Base-by-base conservation (phyloP, 768 basidiomycete genomes). In the Termitomyces sp. region DNA sequence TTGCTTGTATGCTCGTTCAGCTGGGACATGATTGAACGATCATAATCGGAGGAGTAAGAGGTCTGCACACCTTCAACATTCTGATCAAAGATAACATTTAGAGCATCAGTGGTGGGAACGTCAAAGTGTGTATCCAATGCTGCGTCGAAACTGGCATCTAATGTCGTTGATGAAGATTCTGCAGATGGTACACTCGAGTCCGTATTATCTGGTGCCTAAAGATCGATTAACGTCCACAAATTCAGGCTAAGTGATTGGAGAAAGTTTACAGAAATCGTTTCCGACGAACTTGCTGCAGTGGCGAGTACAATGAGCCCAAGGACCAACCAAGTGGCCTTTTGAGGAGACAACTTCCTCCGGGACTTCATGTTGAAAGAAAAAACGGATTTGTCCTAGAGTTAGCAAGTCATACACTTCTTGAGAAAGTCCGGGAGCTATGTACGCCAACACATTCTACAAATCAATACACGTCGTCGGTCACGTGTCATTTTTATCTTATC, bases 1-100 rank as follows among this genome's bases (percentile, higher is more conserved):
- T 69, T 89, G 83, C 66, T 80, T 87, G 73, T 90, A 92, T 11
- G 90, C 90, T 60, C 85, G 81, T 14, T 81, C 70, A 58, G 90
- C 90, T 90, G 60, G 32, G 38, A 32, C 35, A 36, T 52, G 59
- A 18, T 63, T 62, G 40, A 24, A 57, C 24, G 52, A 52, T 20
- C 51, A 11, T 33, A 30, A 35, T 47, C 13, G 22, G 35, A 32
- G 45, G 54, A 52, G 28, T 43, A 14, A 49, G 51, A 49, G 20
- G 49, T 26, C 40, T 52, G 14, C 64, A 41, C 55, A 84, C 84
- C 84, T 77, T 86, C 84, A 20, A 76, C 74, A 51, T 71, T 74
- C 58, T 77, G 78, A 57, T 81, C 79, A 32, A 70, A 59, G 36
- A 74, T 74, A 47, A 67, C 66, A 62, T 72, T 72, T 46, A 70